These are phyloP conservation scores for Candida mesenterica DNA, from an alignment of 1,139 yeast genomes.

Conservation along the genomic window DNA sequence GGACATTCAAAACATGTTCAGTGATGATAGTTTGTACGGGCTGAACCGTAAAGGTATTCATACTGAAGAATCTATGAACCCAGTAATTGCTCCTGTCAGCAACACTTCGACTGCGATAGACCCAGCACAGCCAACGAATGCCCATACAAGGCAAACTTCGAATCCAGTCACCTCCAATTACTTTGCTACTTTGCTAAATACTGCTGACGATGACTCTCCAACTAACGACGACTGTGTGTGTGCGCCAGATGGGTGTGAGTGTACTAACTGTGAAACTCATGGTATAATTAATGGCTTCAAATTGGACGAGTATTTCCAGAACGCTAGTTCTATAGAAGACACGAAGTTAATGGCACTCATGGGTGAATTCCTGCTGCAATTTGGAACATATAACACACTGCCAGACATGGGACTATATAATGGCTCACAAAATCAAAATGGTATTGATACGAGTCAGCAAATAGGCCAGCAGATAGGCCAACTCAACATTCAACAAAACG, in stretches of 20 bases:
- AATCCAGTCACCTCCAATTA: conserved; percentile 2
- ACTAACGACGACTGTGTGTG: conserved; percentile 38
- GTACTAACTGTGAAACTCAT: conserved; percentile 54
- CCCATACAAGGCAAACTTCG: background rate
- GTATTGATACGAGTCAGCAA: too few species aligned
- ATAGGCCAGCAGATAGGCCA: too few species aligned
- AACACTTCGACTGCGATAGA: background rate
- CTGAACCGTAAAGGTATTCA: too few species aligned
- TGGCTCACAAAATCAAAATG: background rate
- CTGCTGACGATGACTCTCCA: conserved; percentile 16
- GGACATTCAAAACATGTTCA: background rate
- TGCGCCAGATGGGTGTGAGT: conserved; percentile 45
- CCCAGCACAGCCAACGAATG: background rate
- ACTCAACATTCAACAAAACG: background rate
- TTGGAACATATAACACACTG: too few species aligned
- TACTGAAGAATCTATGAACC: too few species aligned
- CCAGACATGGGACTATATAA: too few species aligned
- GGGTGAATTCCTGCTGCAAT: conserved; percentile 2
- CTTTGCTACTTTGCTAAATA: conserved; percentile 3
- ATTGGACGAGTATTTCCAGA: conserved; percentile 32
- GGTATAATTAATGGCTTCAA: conserved; percentile 52
- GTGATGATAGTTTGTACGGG: too few species aligned
- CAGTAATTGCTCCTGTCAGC: too few species aligned
- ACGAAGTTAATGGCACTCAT: conserved; percentile 2
- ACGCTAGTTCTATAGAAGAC: conserved; percentile 1